Evolutionary conservation across 225 moss, liverwort and hornwort genomes (phyloP), one percentile per base, ranked within the genome.

Genomic region (Climacium dendroides): DNA sequence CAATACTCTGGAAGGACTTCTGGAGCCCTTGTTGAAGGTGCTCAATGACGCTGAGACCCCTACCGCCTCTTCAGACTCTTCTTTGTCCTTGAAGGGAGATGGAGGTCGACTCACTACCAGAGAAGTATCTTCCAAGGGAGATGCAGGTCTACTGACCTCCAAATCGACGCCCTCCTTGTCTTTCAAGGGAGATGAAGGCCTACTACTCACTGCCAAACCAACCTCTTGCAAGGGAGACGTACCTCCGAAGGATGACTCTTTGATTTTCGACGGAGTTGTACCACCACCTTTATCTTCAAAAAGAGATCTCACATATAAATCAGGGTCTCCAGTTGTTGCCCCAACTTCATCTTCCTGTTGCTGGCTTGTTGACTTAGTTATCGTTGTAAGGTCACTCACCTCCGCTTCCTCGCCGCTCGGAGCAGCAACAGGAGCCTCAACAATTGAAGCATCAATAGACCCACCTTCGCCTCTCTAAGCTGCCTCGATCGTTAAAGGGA

Each of bases 381-480:
- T 88, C 45, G 89, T 86, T 75, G 91, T 63, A 45, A 91, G 87
- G 83, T 94, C 92, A 87, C 92, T 91, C 11, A 90, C 70, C 70
- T 86, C 92, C 45, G 34, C 54, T 30, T 87, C 92, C 85, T 83
- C 83, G 77, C 80, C 87, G 41, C 65, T 83, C 71, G 81, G 58
- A 77, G 85, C 53, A 78, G 71, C 69, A 50, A 72, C 74, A 63
- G 87, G 85, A 78, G 64, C 65, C 47, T 79, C 88, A 39, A 87
- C 87, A 78, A 84, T 60, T n/a, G 92, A 78, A 16, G 90, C 89
- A 83, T 95, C 92, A 28, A 83, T 74, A 69, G 87, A 45, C 52
- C 81, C 92, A 80, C 84, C 80, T 14, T 94, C 95, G 67, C 93
- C 96, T 82, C 95, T 92, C 97, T 95, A 94, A 55, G 95, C 90